Percentiles rank a stretch among this genome's conserved stretches.
Conservation (phyloP, 257 asterid genomes). For the Scutellaria galericulata region DNA sequence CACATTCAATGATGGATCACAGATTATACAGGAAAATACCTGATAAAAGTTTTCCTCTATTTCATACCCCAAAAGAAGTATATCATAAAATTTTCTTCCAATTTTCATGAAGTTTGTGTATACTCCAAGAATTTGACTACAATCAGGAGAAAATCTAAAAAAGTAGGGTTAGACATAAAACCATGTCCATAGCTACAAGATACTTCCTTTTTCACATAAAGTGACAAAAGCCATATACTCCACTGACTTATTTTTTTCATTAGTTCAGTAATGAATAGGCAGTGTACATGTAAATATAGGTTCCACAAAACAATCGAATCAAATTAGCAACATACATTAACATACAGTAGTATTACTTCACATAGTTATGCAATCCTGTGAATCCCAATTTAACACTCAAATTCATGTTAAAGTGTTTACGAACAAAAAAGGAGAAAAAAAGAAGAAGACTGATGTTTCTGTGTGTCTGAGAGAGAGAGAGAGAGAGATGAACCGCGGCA, state of each 20-base stretch:
- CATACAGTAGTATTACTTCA: conserved; percentile 10
- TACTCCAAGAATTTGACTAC: background rate
- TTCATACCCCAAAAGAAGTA: background rate
- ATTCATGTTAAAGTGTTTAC: background rate
- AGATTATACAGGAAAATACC: background rate
- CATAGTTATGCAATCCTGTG: background rate
- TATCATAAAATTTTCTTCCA: background rate
- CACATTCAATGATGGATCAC: background rate
- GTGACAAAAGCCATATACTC: background rate
- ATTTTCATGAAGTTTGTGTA: background rate
- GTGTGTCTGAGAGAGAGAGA: conserved; percentile 20
- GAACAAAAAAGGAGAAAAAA: conserved; percentile 12
- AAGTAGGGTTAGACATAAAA: background rate
- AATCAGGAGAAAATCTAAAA: background rate
- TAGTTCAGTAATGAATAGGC: background rate
- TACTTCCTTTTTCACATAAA: conserved; percentile 14
- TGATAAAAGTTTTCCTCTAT: background rate
- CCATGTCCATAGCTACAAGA: background rate
- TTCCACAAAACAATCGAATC: conserved; percentile 11
- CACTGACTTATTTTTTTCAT: background rate
- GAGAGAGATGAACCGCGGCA: conserved; percentile 60
- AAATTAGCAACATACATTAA: conserved; percentile 11
- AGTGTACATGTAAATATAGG: background rate
- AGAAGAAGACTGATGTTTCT: conserved; percentile 7
- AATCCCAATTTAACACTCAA: conserved; percentile 6